These are phyloP conservation scores for Penicillium paradoxum DNA, from an alignment of 495 filamentous ascomycete species.

Conservation along the genomic window DNA sequence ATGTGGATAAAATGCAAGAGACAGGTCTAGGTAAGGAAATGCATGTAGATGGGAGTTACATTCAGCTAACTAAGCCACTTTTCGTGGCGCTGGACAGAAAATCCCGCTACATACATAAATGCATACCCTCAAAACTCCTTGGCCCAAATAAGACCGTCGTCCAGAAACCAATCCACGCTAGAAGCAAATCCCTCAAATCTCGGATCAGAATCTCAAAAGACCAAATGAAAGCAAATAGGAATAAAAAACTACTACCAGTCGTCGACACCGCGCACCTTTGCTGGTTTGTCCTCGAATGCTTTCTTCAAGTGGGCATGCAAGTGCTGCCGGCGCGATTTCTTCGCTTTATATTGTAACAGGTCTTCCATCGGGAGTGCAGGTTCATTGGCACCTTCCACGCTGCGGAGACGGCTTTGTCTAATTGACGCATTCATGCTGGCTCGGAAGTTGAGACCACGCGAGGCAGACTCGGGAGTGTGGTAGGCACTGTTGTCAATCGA, in stretches of 20 bases:
- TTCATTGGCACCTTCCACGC: conserved; percentile 29
- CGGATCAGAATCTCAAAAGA: neutral
- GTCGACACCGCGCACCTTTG: conserved; percentile 33
- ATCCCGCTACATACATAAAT: conserved; percentile 3
- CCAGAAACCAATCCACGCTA: conserved; percentile 1
- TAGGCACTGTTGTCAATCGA: conserved; percentile 44
- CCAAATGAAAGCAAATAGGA: conserved; percentile 3
- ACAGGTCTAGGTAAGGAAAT: neutral
- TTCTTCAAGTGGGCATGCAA: conserved; percentile 44
- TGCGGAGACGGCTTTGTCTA: conserved; percentile 42
- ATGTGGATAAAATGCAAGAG: neutral
- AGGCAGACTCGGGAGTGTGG: conserved; percentile 52
- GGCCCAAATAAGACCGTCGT: neutral
- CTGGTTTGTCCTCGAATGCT: conserved; percentile 36
- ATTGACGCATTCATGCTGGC: conserved; percentile 45
- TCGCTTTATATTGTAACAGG: conserved; percentile 53
- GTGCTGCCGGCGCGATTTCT: conserved; percentile 48
- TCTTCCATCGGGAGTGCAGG: conserved; percentile 47
- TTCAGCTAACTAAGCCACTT: conserved; percentile 3
- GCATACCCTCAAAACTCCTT: neutral
- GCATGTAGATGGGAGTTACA: neutral
- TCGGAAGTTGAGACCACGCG: conserved; percentile 35
- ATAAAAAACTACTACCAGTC: conserved; percentile 14
- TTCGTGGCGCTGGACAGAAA: neutral
- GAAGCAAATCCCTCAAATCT: conserved; percentile 6